Base-by-base conservation (phyloP, 1,284 basidiomycete species). In the Earliella scabrosa region DNA sequence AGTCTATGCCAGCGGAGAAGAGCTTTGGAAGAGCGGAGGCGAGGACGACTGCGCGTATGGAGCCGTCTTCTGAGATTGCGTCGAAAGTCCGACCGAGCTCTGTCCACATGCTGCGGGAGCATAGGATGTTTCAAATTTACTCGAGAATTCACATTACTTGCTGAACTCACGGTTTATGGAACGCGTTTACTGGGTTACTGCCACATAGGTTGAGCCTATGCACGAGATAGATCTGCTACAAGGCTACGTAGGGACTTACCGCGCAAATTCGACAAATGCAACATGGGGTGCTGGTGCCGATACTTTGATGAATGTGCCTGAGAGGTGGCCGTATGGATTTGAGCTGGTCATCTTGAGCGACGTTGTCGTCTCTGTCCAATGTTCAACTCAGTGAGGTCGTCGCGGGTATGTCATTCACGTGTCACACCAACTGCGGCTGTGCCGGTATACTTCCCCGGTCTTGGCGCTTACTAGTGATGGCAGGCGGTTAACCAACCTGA, bases 1-100 rank as follows among this genome's bases (percentile, higher is more conserved):
- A 70, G 69, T 95, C 93, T 2, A 96, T 73, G 0, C 93, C 93
- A 1, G 91, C 92, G 2, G 88, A 91, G 70, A 93, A 95, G 13
- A 86, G 70, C 68, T 88, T 92, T 0, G 86, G 83, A 0, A 88
- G 65, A 1, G 76, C 76, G 1, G 92, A 93, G 0, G 87, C 83
- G 1, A 95, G 73, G 0, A 95, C 89, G 14, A 92, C 79, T 1
- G 77, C 88, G 27, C 90, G 82, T 2, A 92, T 81, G 31, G 85
- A 80, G 0, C 80, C 75, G 38, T 87, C 82, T 11, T 71, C 66
- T 1, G 77, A 75, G 26, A 93, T 77, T 1, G 72, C 71, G 49
- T 88, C 82, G 60, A 95, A 87, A 0, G 85, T 77, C 2, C 73
- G 67, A 2, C 82, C 82, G 29, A 93, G 83, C 50, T 88, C 88